A percentile compares a stretch with the other conserved stretches of the same genome.
phyloP scores from a whole-genome alignment of 495 filamentous ascomycete genomes.

The Xylaria sp. region DNA sequence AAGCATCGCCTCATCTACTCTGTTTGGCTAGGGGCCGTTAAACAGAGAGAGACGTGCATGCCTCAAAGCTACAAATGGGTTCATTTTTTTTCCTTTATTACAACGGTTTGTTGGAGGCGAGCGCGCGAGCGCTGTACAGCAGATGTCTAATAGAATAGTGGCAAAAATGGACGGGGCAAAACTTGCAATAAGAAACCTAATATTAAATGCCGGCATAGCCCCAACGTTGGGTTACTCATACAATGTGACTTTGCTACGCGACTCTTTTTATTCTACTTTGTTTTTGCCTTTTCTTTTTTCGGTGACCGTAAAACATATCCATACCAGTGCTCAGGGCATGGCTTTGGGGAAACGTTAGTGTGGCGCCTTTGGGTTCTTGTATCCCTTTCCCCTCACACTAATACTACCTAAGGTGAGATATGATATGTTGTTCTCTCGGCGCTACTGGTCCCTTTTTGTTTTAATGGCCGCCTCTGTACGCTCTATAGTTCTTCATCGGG shows the following conservation, averaged over 20 bases:
- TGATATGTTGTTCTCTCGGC: not conserved
- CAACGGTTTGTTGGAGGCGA: not conserved
- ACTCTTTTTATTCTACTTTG: not conserved
- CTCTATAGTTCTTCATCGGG: not conserved
- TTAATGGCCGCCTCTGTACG: not conserved
- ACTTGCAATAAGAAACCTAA: not conserved
- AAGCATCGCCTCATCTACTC: not conserved
- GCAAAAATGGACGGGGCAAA: not conserved
- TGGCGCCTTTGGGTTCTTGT: not conserved
- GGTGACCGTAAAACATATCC: not conserved
- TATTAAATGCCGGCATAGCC: not conserved
- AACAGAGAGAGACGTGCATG: not conserved
- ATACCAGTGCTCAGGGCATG: not conserved
- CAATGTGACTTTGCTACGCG: not conserved
- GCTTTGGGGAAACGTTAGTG: not conserved
- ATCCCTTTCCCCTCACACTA: constrained; percentile 5
- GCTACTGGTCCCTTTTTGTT: not conserved
- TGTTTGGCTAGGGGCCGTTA: not conserved
- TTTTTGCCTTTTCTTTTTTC: not conserved
- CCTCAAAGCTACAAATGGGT: not conserved
- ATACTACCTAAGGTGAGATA: not conserved
- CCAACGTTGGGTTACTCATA: not conserved
- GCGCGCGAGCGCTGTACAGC: not conserved
- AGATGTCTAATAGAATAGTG: constrained; percentile 2
- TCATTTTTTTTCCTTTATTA: constrained; percentile 2